Base-by-base conservation (phyloP, 2,329 filamentous ascomycete species). In the Talaromyces atroroseus region DNA sequence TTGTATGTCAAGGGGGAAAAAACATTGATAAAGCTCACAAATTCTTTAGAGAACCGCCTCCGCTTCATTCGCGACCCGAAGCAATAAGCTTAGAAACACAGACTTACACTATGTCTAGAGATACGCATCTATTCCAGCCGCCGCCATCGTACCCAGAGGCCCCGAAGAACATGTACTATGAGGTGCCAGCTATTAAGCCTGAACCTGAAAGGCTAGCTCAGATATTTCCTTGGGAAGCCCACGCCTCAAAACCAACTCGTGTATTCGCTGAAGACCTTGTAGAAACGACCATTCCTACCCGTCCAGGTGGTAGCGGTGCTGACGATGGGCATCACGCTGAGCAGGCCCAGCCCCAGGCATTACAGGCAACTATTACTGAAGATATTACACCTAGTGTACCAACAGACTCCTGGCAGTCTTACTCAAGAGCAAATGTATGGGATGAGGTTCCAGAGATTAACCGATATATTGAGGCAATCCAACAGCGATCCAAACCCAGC, bases 161-260 rank as follows among this genome's bases (percentile, higher is more conserved):
- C 18, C 90, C 92, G 0, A 88, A 82, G 70, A 82, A 92, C 66
- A 92, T 96, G 89, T 94, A 87, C 80, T 96, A 94, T 68, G 78
- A 92, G 64, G 82, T 95, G 36, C 91, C 91, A 5, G 68, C 63
- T 40, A 71, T 67, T 34, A 71, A 83, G 56, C 83, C 83, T 21
- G 79, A 83, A 49, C 76, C 80, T 45, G 78, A 85, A 61, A 81
- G 76, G 59, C 82, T 85, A 14, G 80, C 81, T 49, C 80, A 85
- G 2, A 86, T 97, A 49, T 99, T 99, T 71, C 94, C 94, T 0
- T 99, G 94, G 94, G 94, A 99, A 71, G 74, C 73, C 44, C 76
- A 85, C 57, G 82, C 82, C 59, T 80, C 86, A 12, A 83, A 78
- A 64, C 74, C 84, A 10, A 82, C 82, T 7, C 74, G 77, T 23